Evolutionary conservation across 1,139 yeast species (phyloP).

Genomic region (Kodamaea arcana): DNA sequence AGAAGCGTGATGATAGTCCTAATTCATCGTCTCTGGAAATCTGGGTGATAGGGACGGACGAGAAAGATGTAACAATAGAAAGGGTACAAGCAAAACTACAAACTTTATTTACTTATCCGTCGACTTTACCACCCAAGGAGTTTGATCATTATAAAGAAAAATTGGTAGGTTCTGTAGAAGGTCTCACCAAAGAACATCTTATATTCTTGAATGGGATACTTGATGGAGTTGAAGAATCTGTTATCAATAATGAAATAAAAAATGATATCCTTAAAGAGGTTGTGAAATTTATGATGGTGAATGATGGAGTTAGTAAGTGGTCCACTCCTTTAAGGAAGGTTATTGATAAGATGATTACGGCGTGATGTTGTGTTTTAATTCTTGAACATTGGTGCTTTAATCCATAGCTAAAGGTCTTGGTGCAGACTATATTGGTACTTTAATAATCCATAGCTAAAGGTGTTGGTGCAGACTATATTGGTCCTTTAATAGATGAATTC

Average conservation of each 20-base stretch:
- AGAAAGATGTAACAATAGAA: background rate
- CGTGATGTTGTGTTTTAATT: too few species aligned
- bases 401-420: too few species aligned
- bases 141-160: conserved; percentile 33
- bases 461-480: too few species aligned
- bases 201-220: conserved; percentile 16
- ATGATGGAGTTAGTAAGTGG: conserved; percentile 55
- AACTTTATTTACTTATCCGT: conserved; percentile 14
- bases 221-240: conserved; percentile 11
- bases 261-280: conserved; percentile 16
- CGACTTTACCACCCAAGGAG: conserved; percentile 31
- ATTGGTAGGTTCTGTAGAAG: conserved; percentile 17
- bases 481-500: too few species aligned
- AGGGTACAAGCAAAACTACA: conserved; percentile 8
- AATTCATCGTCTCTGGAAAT: background rate
- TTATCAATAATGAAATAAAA: conserved; percentile 3
- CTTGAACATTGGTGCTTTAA: too few species aligned
- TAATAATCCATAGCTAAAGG: too few species aligned
- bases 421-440: too few species aligned
- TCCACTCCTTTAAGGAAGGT: conserved; percentile 51
- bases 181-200: conserved; percentile 14
- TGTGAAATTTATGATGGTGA: conserved; percentile 46
- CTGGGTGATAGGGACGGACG: background rate
- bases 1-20: background rate
- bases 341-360: too few species aligned